Conservation (phyloP, 1,284 basidiomycete genomes). For the Ceratobasidium sp. region DNA sequence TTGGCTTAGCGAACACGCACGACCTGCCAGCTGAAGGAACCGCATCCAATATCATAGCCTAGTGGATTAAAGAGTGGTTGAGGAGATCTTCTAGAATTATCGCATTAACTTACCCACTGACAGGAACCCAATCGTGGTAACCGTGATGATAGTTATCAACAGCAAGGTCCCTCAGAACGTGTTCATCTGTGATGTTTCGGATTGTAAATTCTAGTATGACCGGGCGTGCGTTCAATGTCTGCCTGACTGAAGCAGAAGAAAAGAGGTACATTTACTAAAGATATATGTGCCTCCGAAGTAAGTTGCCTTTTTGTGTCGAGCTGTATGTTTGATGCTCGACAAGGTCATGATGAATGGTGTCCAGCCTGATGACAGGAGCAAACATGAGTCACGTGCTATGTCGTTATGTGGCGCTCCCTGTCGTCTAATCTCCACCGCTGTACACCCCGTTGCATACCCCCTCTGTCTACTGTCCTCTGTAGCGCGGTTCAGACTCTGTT, state of each 20-base stretch:
- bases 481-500: too few species aligned
- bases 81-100: background rate
- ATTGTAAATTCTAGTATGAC: background rate
- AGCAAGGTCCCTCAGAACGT: background rate
- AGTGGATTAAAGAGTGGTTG: background rate
- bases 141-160: background rate
- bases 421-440: too few species aligned
- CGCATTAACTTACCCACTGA: background rate
- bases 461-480: too few species aligned
- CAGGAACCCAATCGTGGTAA: conserved; percentile 9
- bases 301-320: conserved; percentile 7
- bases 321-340: too few species aligned
- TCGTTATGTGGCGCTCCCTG: too few species aligned
- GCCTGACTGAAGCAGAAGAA: background rate
- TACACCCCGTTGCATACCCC: too few species aligned
- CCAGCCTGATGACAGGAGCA: too few species aligned
- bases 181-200: background rate
- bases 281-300: background rate
- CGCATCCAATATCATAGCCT: conserved; percentile 13
- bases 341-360: too few species aligned
- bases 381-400: too few species aligned
- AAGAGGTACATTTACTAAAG: background rate
- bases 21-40: background rate
- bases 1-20: background rate
- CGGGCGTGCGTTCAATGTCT: background rate